Evolutionary conservation across 441 rosid species (phyloP).

Genomic region (Geranium incanum): DNA sequence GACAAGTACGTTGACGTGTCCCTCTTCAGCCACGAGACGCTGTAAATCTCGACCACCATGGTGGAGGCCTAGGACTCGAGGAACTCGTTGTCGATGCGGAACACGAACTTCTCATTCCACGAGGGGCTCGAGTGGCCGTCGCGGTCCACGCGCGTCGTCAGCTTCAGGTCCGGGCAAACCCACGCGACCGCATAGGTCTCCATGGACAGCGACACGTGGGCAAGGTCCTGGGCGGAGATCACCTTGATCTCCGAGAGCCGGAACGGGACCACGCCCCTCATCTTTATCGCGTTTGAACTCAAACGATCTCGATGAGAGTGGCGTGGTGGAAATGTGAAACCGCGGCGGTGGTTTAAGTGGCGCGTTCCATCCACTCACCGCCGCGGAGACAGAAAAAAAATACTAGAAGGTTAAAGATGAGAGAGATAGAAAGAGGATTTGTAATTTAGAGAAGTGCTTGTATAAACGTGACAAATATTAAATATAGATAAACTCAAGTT

Average conservation of each 20-base stretch:
- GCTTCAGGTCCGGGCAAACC: slow-evolving; percentile 43
- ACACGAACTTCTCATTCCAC: slow-evolving; percentile 71
- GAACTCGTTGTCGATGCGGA: slow-evolving; percentile 58
- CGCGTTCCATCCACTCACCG: too few species aligned
- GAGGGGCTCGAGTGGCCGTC: slow-evolving; percentile 36
- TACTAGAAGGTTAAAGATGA: too few species aligned
- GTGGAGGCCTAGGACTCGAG: slow-evolving; percentile 47
- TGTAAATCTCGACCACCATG: slow-evolving; percentile 65
- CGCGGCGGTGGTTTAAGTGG: too few species aligned
- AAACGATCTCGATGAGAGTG: too few species aligned
- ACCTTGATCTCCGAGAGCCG: slow-evolving; percentile 7
- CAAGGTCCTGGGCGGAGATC: slow-evolving; percentile 14
- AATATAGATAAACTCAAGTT: too few species aligned
- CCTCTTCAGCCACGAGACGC: slow-evolving; percentile 67
- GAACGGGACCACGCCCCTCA: slow-evolving; percentile 4
- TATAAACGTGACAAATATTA: too few species aligned
- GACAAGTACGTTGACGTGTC: slow-evolving; percentile 58
- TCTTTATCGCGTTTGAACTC: background rate
- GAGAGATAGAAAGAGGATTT: too few species aligned
- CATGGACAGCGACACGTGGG: slow-evolving; percentile 12
- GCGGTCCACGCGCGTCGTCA: slow-evolving; percentile 48
- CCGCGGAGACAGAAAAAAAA: too few species aligned
- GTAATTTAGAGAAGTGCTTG: too few species aligned
- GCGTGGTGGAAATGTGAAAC: too few species aligned
- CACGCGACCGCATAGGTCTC: slow-evolving; percentile 32